Conservation (phyloP, 495 filamentous ascomycete species). For the Penicillium robsamsonii region DNA sequence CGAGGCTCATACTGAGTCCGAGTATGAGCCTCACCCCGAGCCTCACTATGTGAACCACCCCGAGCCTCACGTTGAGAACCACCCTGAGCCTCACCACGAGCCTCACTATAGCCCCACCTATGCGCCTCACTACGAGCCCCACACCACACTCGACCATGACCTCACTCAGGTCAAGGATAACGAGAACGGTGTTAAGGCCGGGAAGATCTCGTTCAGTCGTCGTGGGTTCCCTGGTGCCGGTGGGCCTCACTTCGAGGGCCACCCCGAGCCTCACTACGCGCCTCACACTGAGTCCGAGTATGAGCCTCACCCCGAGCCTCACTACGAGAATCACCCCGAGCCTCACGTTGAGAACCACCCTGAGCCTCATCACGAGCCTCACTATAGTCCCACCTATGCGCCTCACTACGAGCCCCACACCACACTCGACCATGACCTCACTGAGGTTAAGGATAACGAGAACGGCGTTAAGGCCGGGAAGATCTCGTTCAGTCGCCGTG, state of each 20-base stretch:
- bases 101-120: not conserved
- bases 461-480: not conserved
- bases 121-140: not conserved
- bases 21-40: not conserved
- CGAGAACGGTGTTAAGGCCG: too few relatives aligned
- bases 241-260: not conserved
- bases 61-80: not conserved
- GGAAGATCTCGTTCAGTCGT: not conserved
- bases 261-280: not conserved
- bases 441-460: not conserved
- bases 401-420: slow-evolving; percentile 1
- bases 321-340: not conserved
- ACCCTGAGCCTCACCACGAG: not conserved
- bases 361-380: not conserved
- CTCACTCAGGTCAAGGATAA: not conserved
- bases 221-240: too few relatives aligned
- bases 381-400: not conserved
- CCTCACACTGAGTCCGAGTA: not conserved
- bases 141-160: not conserved
- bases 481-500: not conserved
- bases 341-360: not conserved
- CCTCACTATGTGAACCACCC: not conserved
- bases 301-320: not conserved
- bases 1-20: not conserved
- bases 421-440: not conserved